Evolutionary conservation across 108 stramenopile species (phyloP).

Genomic region (Parmales sp.): DNA sequence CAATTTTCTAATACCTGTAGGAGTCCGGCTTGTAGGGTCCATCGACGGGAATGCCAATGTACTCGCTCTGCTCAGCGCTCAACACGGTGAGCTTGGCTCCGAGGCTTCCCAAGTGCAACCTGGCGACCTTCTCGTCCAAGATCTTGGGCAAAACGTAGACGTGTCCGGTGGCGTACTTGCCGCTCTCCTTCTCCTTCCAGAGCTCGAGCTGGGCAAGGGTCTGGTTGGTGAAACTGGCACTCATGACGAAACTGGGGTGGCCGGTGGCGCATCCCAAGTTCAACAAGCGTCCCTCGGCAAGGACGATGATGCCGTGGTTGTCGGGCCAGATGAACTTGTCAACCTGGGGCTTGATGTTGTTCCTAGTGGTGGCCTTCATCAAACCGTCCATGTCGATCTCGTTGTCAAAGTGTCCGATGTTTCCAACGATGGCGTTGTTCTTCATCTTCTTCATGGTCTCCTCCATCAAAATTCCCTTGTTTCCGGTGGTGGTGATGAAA

Average conservation of each 20-base stretch:
- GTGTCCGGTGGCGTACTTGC: constrained; percentile 88
- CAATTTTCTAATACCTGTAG: constrained; percentile 85
- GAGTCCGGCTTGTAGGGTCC: constrained; percentile 98
- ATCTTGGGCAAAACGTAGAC: constrained; percentile 98
- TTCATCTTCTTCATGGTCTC: constrained; percentile 96
- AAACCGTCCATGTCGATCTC: constrained; percentile 99
- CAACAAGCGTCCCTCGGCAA: constrained; percentile 98
- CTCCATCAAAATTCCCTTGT: constrained; percentile 98
- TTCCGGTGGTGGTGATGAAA: constrained; percentile 99
- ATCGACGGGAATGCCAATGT: constrained; percentile 80
- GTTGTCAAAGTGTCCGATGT: constrained; percentile 99
- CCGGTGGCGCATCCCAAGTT: constrained; percentile 99
- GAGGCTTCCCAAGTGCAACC: constrained; percentile 85
- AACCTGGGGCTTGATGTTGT: constrained; percentile 99
- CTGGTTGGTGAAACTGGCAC: constrained; percentile 98
- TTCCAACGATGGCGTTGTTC: constrained; percentile 99
- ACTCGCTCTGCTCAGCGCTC: constrained; percentile 88
- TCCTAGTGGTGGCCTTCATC: constrained; percentile 71
- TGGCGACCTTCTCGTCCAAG: constrained; percentile 98
- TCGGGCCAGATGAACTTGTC: constrained; percentile 92
- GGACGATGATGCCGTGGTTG: constrained; percentile 87
- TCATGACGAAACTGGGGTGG: constrained; percentile 99
- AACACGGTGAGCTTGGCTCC: constrained; percentile 92
- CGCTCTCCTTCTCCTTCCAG: constrained; percentile 84
- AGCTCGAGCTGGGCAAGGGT: constrained; percentile 97